Percentiles rank a stretch among this genome's conserved stretches.
Conservation (phyloP, 768 basidiomycete genomes). For the Lanmaoa rubissima region DNA sequence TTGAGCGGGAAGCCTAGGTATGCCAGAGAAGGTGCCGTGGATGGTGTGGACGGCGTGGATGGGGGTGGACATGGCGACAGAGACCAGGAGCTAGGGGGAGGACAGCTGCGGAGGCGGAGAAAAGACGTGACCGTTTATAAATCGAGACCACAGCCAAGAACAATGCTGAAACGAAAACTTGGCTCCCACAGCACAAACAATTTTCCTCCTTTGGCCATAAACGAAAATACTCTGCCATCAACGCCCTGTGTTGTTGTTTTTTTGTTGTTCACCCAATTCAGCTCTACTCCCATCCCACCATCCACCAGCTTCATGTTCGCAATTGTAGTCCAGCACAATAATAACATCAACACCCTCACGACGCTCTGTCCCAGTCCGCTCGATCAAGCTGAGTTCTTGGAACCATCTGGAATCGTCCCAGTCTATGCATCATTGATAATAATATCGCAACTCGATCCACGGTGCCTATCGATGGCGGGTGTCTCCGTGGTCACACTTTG, state of each 20-base stretch:
- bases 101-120: conserved; percentile 1
- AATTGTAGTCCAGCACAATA: conserved; percentile 24
- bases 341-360: background rate
- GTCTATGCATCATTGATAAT: background rate
- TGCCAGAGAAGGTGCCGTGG: conserved; percentile 32
- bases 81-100: conserved; percentile 9
- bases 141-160: conserved; percentile 15
- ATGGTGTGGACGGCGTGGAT: conserved; percentile 32
- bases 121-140: conserved; percentile 17
- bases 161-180: conserved; percentile 16
- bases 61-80: conserved; percentile 27
- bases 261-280: conserved; percentile 10
- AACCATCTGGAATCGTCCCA: background rate
- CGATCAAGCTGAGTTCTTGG: background rate
- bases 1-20: conserved; percentile 16
- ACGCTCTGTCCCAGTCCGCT: conserved; percentile 2
- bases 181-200: conserved; percentile 12
- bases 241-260: conserved; percentile 11
- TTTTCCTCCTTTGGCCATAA: conserved; percentile 19
- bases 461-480: conserved; percentile 8
- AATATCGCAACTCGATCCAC: conserved; percentile 19
- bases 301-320: background rate
- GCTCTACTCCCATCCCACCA: background rate
- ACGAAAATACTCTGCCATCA: conserved; percentile 2
- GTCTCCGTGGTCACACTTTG: conserved; percentile 10